Percentiles rank a stretch among this genome's conserved stretches.
These are phyloP conservation scores for Hyphodiscus sp. DNA, from an alignment of 2,329 filamentous ascomycete species.

Conservation along the genomic window DNA sequence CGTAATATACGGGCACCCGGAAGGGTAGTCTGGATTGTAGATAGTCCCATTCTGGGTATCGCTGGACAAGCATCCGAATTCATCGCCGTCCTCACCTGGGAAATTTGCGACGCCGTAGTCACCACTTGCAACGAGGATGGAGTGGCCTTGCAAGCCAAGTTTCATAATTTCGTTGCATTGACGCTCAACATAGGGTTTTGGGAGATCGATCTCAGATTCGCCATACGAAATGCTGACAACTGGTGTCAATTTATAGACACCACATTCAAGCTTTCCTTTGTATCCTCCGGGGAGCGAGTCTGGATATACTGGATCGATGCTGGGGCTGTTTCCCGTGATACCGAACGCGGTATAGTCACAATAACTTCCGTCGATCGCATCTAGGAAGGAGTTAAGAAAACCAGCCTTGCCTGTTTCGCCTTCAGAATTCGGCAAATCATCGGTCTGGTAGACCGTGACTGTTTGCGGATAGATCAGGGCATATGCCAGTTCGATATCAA, in stretches of 20 bases:
- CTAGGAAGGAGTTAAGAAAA: conserved; percentile 30
- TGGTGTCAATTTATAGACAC: conserved; percentile 39
- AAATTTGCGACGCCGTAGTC: conserved; percentile 41
- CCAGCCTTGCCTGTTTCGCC: conserved; percentile 5
- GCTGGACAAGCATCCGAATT: conserved; percentile 25
- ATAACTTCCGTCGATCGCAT: conserved; percentile 40
- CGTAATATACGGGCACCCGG: conserved; percentile 42
- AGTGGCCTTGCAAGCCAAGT: conserved; percentile 45
- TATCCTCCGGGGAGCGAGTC: conserved; percentile 24
- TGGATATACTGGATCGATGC: conserved; percentile 33
- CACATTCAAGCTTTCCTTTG: conserved; percentile 37
- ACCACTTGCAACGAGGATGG: conserved; percentile 42
- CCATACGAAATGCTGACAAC: conserved; percentile 50
- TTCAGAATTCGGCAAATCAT: conserved; percentile 25
- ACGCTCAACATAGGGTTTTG: conserved; percentile 40
- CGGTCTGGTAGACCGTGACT: conserved; percentile 42
- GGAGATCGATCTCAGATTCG: conserved; percentile 41
- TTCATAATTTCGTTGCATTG: conserved; percentile 52
- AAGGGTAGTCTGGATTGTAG: conserved; percentile 42
- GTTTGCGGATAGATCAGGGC: conserved; percentile 43
- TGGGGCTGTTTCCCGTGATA: conserved; percentile 32
- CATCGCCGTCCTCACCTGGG: conserved; percentile 23
- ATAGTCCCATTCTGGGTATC: conserved; percentile 14
- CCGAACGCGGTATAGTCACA: conserved; percentile 35
- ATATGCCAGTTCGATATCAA: conserved; percentile 39